phyloP scores from a whole-genome alignment of 208 protist species.

The Crithidia fasciculata region DNA sequence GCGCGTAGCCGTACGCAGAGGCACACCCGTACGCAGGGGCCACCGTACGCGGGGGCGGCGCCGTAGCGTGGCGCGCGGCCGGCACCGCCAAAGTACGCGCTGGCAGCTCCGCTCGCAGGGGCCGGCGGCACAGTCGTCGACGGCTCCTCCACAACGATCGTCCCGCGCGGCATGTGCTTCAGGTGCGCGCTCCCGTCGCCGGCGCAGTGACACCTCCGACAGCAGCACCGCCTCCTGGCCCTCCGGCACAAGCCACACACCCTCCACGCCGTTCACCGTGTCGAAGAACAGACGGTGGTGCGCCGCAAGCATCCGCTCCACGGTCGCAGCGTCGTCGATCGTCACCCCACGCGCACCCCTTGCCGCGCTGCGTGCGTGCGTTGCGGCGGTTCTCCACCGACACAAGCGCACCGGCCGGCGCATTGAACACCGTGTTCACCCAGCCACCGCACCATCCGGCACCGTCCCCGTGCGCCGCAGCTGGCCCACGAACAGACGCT shows the following conservation, averaged over 20 bases:
- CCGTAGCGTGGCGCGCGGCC: neutral
- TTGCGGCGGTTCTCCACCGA: slow-evolving; percentile 80
- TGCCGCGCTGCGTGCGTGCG: slow-evolving; percentile 54
- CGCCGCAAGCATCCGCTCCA: slow-evolving; percentile 41
- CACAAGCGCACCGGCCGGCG: slow-evolving; percentile 38
- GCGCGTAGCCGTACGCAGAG: no score
- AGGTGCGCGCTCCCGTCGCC: slow-evolving; percentile 29
- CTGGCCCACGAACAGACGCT: slow-evolving; percentile 80
- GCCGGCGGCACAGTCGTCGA: neutral
- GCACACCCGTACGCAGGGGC: no score
- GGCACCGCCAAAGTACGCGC: neutral
- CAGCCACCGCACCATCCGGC: slow-evolving; percentile 75
- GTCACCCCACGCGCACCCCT: slow-evolving; percentile 80
- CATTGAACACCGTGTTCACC: slow-evolving; percentile 61
- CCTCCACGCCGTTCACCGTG: slow-evolving; percentile 55
- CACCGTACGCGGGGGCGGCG: no score
- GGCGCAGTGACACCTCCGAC: slow-evolving; percentile 35
- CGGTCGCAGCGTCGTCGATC: slow-evolving; percentile 39
- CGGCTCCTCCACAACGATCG: slow-evolving; percentile 66
- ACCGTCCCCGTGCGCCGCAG: slow-evolving; percentile 75
- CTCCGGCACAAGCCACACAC: slow-evolving; percentile 57
- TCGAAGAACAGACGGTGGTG: slow-evolving; percentile 82
- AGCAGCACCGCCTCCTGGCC: slow-evolving; percentile 33
- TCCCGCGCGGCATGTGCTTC: slow-evolving; percentile 73
- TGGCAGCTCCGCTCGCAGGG: neutral